Evolutionary conservation across 1,284 basidiomycete species (phyloP).

Genomic region (Fistulinella staudtii): DNA sequence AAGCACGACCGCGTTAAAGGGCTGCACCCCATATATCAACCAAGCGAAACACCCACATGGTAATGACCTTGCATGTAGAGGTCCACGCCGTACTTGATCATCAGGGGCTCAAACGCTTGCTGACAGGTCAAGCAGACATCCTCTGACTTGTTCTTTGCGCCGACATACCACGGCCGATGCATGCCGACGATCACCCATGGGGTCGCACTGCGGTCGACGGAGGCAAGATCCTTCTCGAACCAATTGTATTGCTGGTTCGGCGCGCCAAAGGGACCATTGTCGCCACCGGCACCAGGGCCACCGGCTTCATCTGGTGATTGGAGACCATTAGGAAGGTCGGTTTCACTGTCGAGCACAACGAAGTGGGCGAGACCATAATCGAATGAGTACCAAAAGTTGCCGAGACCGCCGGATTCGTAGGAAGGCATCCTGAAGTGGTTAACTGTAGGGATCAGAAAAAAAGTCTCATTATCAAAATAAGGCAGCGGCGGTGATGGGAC

Average conservation of each 20-base stretch:
- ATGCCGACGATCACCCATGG: slow-evolving; percentile 29
- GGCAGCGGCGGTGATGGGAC: neutral
- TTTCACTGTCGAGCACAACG: slow-evolving; percentile 21
- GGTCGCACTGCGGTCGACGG: slow-evolving; percentile 20
- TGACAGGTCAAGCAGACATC: slow-evolving; percentile 21
- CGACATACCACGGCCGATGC: slow-evolving; percentile 28
- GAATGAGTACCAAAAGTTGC: slow-evolving; percentile 33
- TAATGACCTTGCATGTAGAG: slow-evolving; percentile 31
- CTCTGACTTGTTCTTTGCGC: slow-evolving; percentile 7
- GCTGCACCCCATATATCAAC: neutral
- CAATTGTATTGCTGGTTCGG: slow-evolving; percentile 28
- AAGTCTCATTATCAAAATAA: too few relatives aligned
- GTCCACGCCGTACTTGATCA: slow-evolving; percentile 31
- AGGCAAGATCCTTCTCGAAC: slow-evolving; percentile 26
- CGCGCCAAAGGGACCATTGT: slow-evolving; percentile 26
- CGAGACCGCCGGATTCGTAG: slow-evolving; percentile 21
- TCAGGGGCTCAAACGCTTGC: slow-evolving; percentile 29
- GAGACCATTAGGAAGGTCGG: slow-evolving; percentile 23
- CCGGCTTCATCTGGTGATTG: slow-evolving; percentile 22
- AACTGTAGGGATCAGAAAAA: too few relatives aligned
- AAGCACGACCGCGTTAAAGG: too few relatives aligned
- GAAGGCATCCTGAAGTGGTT: slow-evolving; percentile 31
- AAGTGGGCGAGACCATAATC: slow-evolving; percentile 31
- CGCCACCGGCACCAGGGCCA: slow-evolving; percentile 12
- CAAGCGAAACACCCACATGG: slow-evolving; percentile 10